phyloP scores from a whole-genome alignment of 1,284 basidiomycete species.

The Athelia sp. region DNA sequence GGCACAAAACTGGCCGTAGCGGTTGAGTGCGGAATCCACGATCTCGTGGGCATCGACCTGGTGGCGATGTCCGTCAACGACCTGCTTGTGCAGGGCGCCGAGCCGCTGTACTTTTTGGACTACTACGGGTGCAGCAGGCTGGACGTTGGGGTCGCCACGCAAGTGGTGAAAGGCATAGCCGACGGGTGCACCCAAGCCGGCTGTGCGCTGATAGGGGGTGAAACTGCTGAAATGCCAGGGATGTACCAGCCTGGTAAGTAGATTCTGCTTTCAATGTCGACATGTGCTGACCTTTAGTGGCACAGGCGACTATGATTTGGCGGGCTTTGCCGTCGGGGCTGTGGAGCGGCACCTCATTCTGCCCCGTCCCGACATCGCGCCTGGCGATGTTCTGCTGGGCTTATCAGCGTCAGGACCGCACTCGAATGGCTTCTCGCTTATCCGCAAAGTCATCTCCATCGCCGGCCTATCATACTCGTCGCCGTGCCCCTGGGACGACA shows the following conservation, averaged over 20 bases:
- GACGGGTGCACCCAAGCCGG: slow-evolving; percentile 82
- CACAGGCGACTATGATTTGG: slow-evolving; percentile 93
- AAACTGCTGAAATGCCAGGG: slow-evolving; percentile 99
- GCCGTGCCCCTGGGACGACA: slow-evolving; percentile 80
- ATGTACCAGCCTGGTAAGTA: slow-evolving; percentile 84
- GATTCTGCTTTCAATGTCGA: slow-evolving; percentile 6
- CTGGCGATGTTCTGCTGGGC: slow-evolving; percentile 89
- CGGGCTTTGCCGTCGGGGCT: slow-evolving; percentile 96
- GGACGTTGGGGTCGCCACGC: slow-evolving; percentile 75
- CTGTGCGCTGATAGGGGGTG: slow-evolving; percentile 94
- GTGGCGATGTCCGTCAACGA: slow-evolving; percentile 99
- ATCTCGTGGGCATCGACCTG: slow-evolving; percentile 91
- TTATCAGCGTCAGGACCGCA: slow-evolving; percentile 91
- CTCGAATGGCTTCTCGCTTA: slow-evolving; percentile 97
- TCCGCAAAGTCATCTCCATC: slow-evolving; percentile 81
- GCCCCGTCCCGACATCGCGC: slow-evolving; percentile 66
- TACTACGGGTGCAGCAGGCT: slow-evolving; percentile 96
- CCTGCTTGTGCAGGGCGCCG: slow-evolving; percentile 94
- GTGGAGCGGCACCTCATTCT: slow-evolving; percentile 84
- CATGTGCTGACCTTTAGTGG: not conserved
- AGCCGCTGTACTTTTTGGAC: slow-evolving; percentile 96
- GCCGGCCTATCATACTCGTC: slow-evolving; percentile 65
- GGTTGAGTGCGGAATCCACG: slow-evolving; percentile 81
- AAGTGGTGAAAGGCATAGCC: slow-evolving; percentile 91
- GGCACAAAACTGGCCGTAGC: slow-evolving; percentile 95